Base-by-base conservation (phyloP, 768 basidiomycete species). In the Mycena galopus region DNA sequence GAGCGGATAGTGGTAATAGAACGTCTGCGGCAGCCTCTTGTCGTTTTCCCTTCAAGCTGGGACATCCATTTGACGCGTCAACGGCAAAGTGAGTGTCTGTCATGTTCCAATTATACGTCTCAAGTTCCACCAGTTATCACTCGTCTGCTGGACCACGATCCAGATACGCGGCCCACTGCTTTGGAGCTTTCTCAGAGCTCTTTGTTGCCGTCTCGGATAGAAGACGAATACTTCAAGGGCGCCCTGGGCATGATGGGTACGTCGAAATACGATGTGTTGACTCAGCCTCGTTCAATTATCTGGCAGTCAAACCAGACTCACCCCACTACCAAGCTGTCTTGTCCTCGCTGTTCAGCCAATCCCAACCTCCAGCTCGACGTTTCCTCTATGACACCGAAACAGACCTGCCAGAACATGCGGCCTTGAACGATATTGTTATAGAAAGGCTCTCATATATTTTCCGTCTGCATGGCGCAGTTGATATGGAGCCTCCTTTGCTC, bases 1-100 rank as follows among this genome's bases (percentile, higher is more conserved):
- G 96, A 98, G 78, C 91, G 96, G 25, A 93, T 94, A 44, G 90
- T 88, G 1, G 95, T 96, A 25, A 87, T 98, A 0, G 93, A 94
- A 75, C 90, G 92, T 60, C 78, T 98, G 32, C 85, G 97, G 29
- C 92, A 90, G 76, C 91, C 92, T 0, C 83, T 87, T 19, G 89
- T 97, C 29, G 85, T 88, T 62, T 96, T 98, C 76, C 96, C 96
- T n/a, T 69, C 81, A 2, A 85, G 84, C 7, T 98, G 96, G 96
- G 89, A 91, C 66, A 76, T 83, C 11, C 86, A 86, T 56, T 87
- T 90, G 58, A 81, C 85, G 23, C 84, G 90, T 71, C 92, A 95
- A 81, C 86, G 87, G 81, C 87, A 93, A 82, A 94, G 93, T 94
- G 75, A 73, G 91, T 84, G 11, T 10, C 44, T 57, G 19, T 30